Conservation (phyloP, 2,329 filamentous ascomycete species). For the Venturia pyrina region DNA sequence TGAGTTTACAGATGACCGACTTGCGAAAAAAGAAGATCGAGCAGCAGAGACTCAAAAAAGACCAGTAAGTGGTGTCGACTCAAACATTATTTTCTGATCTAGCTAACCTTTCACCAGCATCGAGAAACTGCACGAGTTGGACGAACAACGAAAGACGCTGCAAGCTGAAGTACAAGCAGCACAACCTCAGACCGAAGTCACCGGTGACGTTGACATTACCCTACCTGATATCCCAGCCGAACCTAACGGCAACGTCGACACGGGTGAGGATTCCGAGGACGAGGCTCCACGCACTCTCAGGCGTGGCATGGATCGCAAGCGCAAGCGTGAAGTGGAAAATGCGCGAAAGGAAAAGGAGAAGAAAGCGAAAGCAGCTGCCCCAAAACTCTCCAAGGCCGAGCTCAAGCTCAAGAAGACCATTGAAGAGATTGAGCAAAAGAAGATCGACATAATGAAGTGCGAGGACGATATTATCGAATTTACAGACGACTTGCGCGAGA, state of each 20-base stretch:
- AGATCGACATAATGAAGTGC: constrained; percentile 66
- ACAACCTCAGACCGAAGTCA: constrained; percentile 43
- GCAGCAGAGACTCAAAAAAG: constrained; percentile 67
- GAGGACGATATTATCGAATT: constrained; percentile 78
- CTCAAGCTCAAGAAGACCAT: constrained; percentile 83
- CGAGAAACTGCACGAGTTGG: constrained; percentile 60
- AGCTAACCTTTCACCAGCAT: constrained; percentile 37
- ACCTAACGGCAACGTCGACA: constrained; percentile 46
- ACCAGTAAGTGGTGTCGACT: constrained; percentile 35
- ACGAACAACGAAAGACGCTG: constrained; percentile 63
- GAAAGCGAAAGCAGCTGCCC: constrained; percentile 46
- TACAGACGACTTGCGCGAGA: constrained; percentile 87
- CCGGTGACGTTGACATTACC: constrained; percentile 44
- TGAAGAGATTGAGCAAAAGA: constrained; percentile 82
- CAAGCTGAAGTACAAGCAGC: constrained; percentile 62
- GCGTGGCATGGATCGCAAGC: constrained; percentile 53
- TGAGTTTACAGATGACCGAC: constrained; percentile 86
- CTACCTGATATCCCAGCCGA: constrained; percentile 53
- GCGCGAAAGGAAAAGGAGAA: constrained; percentile 58
- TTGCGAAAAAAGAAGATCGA: constrained; percentile 95
- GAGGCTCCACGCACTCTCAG: constrained; percentile 49
- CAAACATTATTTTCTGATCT: neutral
- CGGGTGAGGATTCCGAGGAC: constrained; percentile 57
- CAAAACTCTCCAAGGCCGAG: constrained; percentile 54
- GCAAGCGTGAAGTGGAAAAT: constrained; percentile 57